Percentiles rank a stretch among this genome's conserved stretches.
Evolutionary conservation across 768 basidiomycete species (phyloP).

Genomic region (Clavulina sp.): DNA sequence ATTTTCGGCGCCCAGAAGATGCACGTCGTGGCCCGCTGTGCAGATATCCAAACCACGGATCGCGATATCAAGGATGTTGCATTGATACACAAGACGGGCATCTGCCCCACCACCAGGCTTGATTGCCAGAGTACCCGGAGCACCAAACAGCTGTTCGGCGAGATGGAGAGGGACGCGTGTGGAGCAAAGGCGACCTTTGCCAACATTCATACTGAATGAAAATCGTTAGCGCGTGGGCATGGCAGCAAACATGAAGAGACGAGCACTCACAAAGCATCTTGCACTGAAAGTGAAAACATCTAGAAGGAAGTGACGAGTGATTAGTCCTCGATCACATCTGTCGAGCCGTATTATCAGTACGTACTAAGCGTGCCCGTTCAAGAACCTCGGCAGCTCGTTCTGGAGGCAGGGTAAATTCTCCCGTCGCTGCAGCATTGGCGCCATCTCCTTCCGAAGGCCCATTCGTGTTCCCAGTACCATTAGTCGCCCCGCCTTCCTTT

Average conservation of each 20-base stretch:
- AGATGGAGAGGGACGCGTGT: background rate
- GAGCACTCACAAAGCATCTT: background rate
- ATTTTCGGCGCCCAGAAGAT: background rate
- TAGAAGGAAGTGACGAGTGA: too few species aligned
- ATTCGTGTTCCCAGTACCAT: too few species aligned
- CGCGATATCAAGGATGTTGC: background rate
- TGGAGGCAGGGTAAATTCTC: too few species aligned
- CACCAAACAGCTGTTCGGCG: background rate
- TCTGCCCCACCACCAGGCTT: background rate
- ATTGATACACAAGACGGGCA: background rate
- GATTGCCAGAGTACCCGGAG: background rate
- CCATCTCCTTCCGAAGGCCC: too few species aligned
- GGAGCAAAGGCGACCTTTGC: background rate
- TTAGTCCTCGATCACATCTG: too few species aligned
- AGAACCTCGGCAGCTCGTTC: too few species aligned
- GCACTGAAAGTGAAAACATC: background rate
- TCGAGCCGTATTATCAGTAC: too few species aligned
- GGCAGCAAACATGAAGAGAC: background rate
- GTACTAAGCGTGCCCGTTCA: too few species aligned
- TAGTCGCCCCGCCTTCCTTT: too few species aligned
- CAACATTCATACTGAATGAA: background rate
- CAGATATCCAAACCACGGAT: background rate
- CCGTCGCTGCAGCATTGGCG: too few species aligned
- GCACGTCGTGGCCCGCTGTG: background rate
- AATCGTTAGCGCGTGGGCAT: background rate